Conservation (phyloP, 2,329 filamentous ascomycete species). For the Herpotrichia juniperi region DNA sequence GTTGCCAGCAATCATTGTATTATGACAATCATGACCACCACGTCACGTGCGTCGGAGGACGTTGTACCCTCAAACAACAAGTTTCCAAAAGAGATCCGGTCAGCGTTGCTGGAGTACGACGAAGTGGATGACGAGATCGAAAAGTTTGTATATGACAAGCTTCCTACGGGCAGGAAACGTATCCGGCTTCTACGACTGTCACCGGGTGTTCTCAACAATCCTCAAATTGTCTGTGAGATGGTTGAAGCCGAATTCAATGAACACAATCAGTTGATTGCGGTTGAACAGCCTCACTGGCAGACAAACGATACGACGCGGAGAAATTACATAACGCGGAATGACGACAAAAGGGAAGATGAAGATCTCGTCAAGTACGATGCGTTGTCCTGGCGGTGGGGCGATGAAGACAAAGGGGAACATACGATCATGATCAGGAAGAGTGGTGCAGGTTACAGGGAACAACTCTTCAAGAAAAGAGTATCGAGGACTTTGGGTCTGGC, state of each 20-base stretch:
- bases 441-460: not conserved
- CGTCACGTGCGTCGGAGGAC: not conserved
- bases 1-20: too few species aligned
- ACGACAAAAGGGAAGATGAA: not conserved
- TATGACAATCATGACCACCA: too few species aligned
- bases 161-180: constrained; percentile 3
- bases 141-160: not conserved
- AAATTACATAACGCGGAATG: not conserved
- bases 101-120: constrained; percentile 6
- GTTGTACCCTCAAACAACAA: not conserved
- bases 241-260: constrained; percentile 7
- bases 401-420: constrained; percentile 4
- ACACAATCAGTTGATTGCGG: not conserved
- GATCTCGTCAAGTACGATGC: constrained; percentile 5
- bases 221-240: constrained; percentile 8
- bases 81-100: not conserved
- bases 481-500: constrained; percentile 6
- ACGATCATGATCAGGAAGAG: constrained; percentile 8
- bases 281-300: not conserved
- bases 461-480: constrained; percentile 5
- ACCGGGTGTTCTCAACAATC: constrained; percentile 5
- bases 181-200: constrained; percentile 6
- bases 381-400: constrained; percentile 10
- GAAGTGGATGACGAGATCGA: not conserved
- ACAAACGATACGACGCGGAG: not conserved